Evolutionary conservation across 139 green algal genomes (phyloP).

Genomic region (Chlorella sorokiniana): DNA sequence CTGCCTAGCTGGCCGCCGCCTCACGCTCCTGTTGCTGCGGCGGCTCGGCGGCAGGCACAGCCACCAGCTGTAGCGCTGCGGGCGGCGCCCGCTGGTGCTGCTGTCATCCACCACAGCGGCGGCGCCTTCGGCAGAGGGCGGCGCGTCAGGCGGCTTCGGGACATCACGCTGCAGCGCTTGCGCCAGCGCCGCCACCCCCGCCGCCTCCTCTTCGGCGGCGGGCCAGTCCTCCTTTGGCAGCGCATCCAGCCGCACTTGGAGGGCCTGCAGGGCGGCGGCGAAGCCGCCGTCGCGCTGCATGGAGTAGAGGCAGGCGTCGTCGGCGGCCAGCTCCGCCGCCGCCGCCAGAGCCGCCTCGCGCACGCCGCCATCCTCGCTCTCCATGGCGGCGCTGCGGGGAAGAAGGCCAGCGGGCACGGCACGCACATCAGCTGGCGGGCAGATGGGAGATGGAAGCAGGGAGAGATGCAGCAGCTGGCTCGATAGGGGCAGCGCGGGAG

Average conservation of each 20-base stretch:
- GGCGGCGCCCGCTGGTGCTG: slow-evolving; percentile 11
- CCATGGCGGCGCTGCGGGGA: neutral
- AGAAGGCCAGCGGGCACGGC: neutral
- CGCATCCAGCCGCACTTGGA: slow-evolving; percentile 37
- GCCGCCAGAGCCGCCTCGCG: slow-evolving; percentile 47
- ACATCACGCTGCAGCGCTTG: slow-evolving; percentile 7
- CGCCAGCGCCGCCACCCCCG: neutral
- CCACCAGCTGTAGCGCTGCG: slow-evolving; percentile 21
- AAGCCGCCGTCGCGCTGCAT: slow-evolving; percentile 32
- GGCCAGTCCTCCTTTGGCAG: slow-evolving; percentile 44
- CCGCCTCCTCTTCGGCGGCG: slow-evolving; percentile 33
- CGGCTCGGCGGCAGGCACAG: neutral
- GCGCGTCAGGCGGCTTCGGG: neutral
- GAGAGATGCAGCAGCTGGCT: too few species aligned
- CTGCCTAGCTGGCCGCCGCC: neutral
- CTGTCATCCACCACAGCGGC: slow-evolving; percentile 23
- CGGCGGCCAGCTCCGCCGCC: slow-evolving; percentile 43
- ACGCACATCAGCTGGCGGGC: neutral
- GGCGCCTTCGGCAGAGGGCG: neutral
- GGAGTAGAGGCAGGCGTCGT: slow-evolving; percentile 1
- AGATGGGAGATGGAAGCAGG: slow-evolving; percentile 10
- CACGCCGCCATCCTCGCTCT: slow-evolving; percentile 44
- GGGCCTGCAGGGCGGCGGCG: neutral
- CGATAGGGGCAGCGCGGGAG: too few species aligned
- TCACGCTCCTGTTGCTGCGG: neutral